Conservation (phyloP, 2,329 filamentous ascomycete genomes). For the Aspergillus thermomutatus region DNA sequence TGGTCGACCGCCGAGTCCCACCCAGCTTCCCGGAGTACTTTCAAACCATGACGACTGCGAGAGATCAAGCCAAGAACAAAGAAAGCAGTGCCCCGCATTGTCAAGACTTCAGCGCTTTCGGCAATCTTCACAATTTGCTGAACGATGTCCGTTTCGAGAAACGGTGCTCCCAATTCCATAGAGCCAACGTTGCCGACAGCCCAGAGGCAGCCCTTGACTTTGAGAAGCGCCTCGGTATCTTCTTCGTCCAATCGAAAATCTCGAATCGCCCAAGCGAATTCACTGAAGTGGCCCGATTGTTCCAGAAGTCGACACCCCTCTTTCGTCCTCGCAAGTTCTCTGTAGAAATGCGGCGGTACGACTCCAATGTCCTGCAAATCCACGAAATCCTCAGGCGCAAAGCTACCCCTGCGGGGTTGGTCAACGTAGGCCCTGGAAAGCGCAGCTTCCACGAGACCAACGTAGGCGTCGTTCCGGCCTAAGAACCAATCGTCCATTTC, state of each 20-base stretch:
- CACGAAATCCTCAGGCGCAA: conserved; percentile 56
- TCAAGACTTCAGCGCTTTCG: conserved; percentile 83
- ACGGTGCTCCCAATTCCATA: conserved; percentile 94
- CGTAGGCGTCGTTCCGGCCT: conserved; percentile 94
- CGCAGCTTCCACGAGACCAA: conserved; percentile 91
- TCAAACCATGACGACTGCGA: conserved; percentile 83
- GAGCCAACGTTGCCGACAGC: conserved; percentile 96
- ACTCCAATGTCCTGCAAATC: conserved; percentile 54
- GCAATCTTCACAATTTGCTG: conserved; percentile 84
- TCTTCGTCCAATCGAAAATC: conserved; percentile 83
- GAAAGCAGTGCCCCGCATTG: conserved; percentile 89
- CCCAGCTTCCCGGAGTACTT: conserved; percentile 82
- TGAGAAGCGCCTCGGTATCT: conserved; percentile 79
- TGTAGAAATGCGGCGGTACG: conserved; percentile 97
- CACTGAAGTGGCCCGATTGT: conserved; percentile 93
- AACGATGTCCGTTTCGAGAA: conserved; percentile 86
- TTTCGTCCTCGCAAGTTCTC: conserved; percentile 85
- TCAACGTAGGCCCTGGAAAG: conserved; percentile 75
- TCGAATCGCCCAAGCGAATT: conserved; percentile 84
- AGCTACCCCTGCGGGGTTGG: conserved; percentile 47
- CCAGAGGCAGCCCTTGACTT: conserved; percentile 96
- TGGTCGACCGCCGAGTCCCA: conserved; percentile 91
- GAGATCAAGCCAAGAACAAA: conserved; percentile 93
- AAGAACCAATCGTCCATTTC: conserved; percentile 99
- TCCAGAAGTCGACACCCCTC: conserved; percentile 88